Conservation (phyloP, 2,329 filamentous ascomycete species). For the Colletotrichum limetticola region DNA sequence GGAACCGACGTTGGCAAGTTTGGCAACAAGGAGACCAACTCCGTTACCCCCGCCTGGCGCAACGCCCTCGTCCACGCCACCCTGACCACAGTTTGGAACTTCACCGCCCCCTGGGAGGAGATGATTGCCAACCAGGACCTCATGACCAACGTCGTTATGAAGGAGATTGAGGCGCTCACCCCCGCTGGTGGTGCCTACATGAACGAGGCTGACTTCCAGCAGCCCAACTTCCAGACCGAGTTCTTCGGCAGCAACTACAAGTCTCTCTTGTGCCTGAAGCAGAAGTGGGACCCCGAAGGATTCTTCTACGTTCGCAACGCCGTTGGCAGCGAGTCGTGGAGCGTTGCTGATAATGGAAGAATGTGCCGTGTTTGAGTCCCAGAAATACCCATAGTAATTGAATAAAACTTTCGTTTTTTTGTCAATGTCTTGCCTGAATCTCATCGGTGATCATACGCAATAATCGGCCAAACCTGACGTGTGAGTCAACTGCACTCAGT, state of each 20-base stretch:
- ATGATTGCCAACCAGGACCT: slow-evolving; percentile 44
- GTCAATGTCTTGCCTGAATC: neutral
- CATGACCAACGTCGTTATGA: slow-evolving; percentile 34
- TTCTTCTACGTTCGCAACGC: slow-evolving; percentile 59
- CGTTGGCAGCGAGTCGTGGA: slow-evolving; percentile 64
- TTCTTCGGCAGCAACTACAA: slow-evolving; percentile 61
- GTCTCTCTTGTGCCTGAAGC: slow-evolving; percentile 56
- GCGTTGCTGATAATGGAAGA: slow-evolving; percentile 39
- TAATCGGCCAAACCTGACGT: no score
- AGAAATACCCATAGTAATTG: neutral
- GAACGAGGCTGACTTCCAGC: slow-evolving; percentile 62
- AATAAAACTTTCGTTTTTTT: neutral
- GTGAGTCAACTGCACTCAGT: no score
- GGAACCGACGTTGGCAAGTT: slow-evolving; percentile 42
- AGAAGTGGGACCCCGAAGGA: slow-evolving; percentile 57
- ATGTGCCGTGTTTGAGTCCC: slow-evolving; percentile 33
- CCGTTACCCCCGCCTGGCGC: slow-evolving; percentile 56
- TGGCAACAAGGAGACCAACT: slow-evolving; percentile 40
- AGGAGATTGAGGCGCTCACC: slow-evolving; percentile 39
- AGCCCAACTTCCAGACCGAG: slow-evolving; percentile 54
- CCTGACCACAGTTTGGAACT: slow-evolving; percentile 42
- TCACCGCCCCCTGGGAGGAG: slow-evolving; percentile 40
- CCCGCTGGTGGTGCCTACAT: slow-evolving; percentile 57
- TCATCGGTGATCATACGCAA: neutral
- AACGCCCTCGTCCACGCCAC: slow-evolving; percentile 46